Evolutionary conservation across 2,329 filamentous ascomycete species (phyloP).

Genomic region (Stemphylium lycopersici): DNA sequence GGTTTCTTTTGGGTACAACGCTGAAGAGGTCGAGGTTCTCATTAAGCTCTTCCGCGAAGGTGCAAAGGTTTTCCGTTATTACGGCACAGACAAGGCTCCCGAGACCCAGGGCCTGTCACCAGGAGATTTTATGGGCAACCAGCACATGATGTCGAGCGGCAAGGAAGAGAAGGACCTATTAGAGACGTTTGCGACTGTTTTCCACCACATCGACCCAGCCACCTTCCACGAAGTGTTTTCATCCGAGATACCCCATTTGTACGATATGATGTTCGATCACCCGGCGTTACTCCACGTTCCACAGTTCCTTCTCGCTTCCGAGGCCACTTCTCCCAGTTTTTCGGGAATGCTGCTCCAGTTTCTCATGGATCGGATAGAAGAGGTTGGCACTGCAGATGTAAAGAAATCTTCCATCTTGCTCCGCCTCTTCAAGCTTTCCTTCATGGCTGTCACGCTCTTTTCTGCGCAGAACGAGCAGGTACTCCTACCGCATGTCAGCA

Average conservation of each 20-base stretch:
- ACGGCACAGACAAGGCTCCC: conserved; percentile 81
- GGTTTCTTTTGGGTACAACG: conserved; percentile 93
- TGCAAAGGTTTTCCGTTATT: conserved; percentile 95
- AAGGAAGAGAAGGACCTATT: conserved; percentile 98
- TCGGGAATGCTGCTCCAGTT: conserved; percentile 98
- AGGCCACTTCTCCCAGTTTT: conserved; percentile 96
- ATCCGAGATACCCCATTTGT: conserved; percentile 93
- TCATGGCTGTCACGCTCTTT: conserved; percentile 99
- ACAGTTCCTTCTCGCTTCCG: conserved; percentile 98
- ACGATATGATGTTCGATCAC: conserved; percentile 98
- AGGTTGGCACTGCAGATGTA: conserved; percentile 90
- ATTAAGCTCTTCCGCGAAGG: conserved; percentile 98
- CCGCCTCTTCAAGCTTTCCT: conserved; percentile 94
- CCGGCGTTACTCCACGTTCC: conserved; percentile 91
- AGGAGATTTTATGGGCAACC: conserved; percentile 90
- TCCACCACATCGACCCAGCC: conserved; percentile 96
- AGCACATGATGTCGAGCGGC: conserved; percentile 90
- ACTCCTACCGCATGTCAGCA: conserved; percentile 91
- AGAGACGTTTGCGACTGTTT: conserved; percentile 97
- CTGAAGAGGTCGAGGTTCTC: conserved; percentile 95
- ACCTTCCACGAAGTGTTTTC: conserved; percentile 99
- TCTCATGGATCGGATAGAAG: conserved; percentile 93
- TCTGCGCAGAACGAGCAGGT: conserved; percentile 94
- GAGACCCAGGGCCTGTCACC: conserved; percentile 80
- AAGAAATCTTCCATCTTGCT: conserved; percentile 92